phyloP scores from a whole-genome alignment of 2,329 filamentous ascomycete genomes.

The Fusarium sp. region DNA sequence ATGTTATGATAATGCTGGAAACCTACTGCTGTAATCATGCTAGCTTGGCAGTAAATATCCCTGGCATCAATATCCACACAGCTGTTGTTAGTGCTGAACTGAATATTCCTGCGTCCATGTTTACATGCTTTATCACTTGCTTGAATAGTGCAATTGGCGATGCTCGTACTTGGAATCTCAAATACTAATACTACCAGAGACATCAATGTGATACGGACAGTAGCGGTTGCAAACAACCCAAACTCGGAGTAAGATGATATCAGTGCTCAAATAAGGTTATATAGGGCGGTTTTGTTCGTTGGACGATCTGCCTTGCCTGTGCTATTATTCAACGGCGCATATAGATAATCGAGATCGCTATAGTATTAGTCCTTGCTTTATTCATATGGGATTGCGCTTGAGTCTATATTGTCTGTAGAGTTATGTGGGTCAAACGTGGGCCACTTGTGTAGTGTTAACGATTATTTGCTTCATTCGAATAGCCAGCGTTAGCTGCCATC shows the following conservation, averaged over 20 bases:
- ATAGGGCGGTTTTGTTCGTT: background rate
- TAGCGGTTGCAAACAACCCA: background rate
- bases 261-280: background rate
- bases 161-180: too few species aligned
- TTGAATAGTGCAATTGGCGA: background rate
- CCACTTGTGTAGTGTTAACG: background rate
- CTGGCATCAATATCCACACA: background rate
- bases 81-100: background rate
- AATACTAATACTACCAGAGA: background rate
- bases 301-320: background rate
- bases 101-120: background rate
- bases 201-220: background rate
- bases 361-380: background rate
- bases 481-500: background rate
- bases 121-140: background rate
- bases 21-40: background rate
- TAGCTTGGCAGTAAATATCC: background rate
- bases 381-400: background rate
- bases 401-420: background rate
- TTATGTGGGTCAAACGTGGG: conserved; percentile 6
- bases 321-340: background rate
- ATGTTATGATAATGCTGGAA: background rate
- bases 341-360: conserved; percentile 12
- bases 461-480: background rate
- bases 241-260: background rate